Percentiles rank a stretch among this genome's conserved stretches.
These are phyloP conservation scores for Geosmithia flava DNA, from an alignment of 2,329 filamentous ascomycete genomes.

Conservation along the genomic window DNA sequence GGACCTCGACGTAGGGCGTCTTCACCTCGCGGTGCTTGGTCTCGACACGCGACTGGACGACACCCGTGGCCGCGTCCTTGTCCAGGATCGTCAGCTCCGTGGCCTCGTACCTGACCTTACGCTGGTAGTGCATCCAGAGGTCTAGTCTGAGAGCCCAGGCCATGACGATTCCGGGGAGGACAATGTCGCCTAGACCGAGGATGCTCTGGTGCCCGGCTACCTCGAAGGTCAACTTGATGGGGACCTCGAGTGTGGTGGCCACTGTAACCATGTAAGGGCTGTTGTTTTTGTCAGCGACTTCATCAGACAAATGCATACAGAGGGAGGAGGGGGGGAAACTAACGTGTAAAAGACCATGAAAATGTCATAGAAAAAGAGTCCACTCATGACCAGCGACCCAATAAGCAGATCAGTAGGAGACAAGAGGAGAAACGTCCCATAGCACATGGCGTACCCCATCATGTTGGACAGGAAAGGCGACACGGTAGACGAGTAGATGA, in stretches of 20 bases:
- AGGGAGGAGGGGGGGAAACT: slow-evolving; percentile 16
- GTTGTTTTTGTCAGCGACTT: neutral
- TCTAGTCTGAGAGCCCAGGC: slow-evolving; percentile 85
- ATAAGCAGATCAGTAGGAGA: slow-evolving; percentile 82
- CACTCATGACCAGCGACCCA: slow-evolving; percentile 62
- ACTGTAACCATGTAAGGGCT: slow-evolving; percentile 78
- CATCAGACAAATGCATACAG: too few relatives aligned
- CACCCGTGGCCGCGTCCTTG: slow-evolving; percentile 17
- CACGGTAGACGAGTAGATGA: slow-evolving; percentile 55
- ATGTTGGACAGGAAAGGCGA: slow-evolving; percentile 61
- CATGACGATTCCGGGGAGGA: slow-evolving; percentile 84
- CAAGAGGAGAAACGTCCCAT: slow-evolving; percentile 68
- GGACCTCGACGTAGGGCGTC: slow-evolving; percentile 41
- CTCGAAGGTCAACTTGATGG: slow-evolving; percentile 78
- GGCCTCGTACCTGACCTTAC: slow-evolving; percentile 40
- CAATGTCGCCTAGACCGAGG: slow-evolving; percentile 88
- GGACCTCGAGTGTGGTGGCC: slow-evolving; percentile 78
- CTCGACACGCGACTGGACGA: slow-evolving; percentile 20
- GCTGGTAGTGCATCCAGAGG: slow-evolving; percentile 69
- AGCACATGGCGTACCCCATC: slow-evolving; percentile 78
- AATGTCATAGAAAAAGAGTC: slow-evolving; percentile 90
- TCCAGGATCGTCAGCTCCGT: slow-evolving; percentile 19
- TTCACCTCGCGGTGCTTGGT: slow-evolving; percentile 35
- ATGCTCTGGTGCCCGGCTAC: slow-evolving; percentile 60
- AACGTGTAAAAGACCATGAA: slow-evolving; percentile 80